These are phyloP conservation scores for Ailanthus altissimus DNA, from an alignment of 345 rosid species.

Conservation along the genomic window DNA sequence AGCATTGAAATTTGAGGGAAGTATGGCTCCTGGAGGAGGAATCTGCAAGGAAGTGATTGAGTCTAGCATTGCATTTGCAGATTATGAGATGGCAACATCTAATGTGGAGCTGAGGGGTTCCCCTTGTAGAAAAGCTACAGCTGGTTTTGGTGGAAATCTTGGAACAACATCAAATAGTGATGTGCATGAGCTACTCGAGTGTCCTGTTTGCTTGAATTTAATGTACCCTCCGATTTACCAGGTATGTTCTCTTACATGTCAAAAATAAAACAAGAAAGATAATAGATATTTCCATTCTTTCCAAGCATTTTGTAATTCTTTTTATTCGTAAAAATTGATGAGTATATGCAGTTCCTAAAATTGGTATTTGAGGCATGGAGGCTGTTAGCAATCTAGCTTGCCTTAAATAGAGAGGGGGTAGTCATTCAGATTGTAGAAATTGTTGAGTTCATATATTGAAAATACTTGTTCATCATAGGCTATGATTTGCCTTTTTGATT, in stretches of 20 bases:
- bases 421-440: neutral
- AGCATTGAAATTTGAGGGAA: slow-evolving; percentile 21
- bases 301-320: neutral
- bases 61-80: slow-evolving; percentile 42
- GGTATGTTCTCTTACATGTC: slow-evolving; percentile 39
- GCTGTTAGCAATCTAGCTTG: neutral
- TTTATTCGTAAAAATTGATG: neutral
- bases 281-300: neutral
- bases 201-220: slow-evolving; percentile 69
- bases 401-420: neutral
- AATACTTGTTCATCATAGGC: neutral
- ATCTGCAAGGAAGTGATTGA: slow-evolving; percentile 52
- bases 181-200: slow-evolving; percentile 81
- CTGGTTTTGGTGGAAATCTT: slow-evolving; percentile 45
- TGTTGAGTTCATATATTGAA: neutral
- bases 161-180: slow-evolving; percentile 56
- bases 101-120: slow-evolving; percentile 45
- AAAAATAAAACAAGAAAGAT: neutral
- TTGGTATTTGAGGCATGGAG: neutral
- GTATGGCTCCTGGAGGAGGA: slow-evolving; percentile 64
- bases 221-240: slow-evolving; percentile 92
- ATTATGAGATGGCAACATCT: slow-evolving; percentile 49
- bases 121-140: slow-evolving; percentile 44
- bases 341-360: neutral
- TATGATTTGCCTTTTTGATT: neutral